Evolutionary conservation across 345 rosid species (phyloP), one percentile per base, ranked within the genome.

Genomic region (Acer saccharum): DNA sequence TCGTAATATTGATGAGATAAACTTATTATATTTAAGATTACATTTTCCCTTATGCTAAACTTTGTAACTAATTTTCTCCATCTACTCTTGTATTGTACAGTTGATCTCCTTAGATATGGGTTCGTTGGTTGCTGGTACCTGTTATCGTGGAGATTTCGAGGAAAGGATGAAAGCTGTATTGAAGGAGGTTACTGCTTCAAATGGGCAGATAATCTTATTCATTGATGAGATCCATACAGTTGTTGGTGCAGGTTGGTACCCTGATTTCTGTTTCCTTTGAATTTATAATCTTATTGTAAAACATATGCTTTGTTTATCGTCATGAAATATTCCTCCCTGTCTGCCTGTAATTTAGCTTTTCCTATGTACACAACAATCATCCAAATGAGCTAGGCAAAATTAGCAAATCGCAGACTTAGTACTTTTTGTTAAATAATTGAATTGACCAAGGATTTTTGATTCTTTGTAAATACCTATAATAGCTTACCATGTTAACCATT

Each of bases 171-270:
- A 93, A 89, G 95, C 98, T 77, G 95, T 92, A 73, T 71, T 94
- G 77, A 94, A 94, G 89, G 99, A 94, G 86, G 98, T 94, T 74
- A 85, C 95, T 44, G 87, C 93, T 71, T 90, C 98, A 64, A 96
- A 91, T 82, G 99, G 98, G 71, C 94, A 94, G 83, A 91, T 87
- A 61, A 90, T 94, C 69, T 85, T 96, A 76, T 89, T 94, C 82
- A 90, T 96, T 79, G 97, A 96, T 77, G 99, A 96, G 87, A 92
- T 96, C 65, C 99, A 87, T 79, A 94, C 95, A 27, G 95, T 96
- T 77, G 91, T 94, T 41, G 97, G 98, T 50, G 97, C 98, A 85
- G 99, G 98, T 93, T 12, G 43, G 44, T 76, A 7, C 21, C 9
- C 32, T 58, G 21, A 65, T 48, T 57, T 76, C 43, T 68, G 35